These are phyloP conservation scores for Sanguinoderma infundibulare DNA, from an alignment of 1,284 basidiomycete species.

Conservation along the genomic window DNA sequence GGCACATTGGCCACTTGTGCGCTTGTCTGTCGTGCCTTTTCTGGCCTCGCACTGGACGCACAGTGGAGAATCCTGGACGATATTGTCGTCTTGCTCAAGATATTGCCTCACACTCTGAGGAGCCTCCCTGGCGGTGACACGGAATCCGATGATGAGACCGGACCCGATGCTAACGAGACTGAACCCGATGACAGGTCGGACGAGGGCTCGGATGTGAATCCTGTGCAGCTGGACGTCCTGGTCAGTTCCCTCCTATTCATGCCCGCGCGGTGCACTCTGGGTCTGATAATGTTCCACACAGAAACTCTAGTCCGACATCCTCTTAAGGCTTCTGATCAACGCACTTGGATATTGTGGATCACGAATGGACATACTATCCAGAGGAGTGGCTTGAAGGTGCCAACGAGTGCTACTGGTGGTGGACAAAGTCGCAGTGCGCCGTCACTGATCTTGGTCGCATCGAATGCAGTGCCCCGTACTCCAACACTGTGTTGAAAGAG, in stretches of 20 bases:
- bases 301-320: not conserved
- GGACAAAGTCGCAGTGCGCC: too few relatives aligned
- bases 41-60: not conserved
- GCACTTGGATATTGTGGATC: too few relatives aligned
- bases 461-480: too few relatives aligned
- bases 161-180: too few relatives aligned
- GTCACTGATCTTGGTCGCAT: too few relatives aligned
- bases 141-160: not conserved
- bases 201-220: not conserved
- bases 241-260: not conserved
- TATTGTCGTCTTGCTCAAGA: not conserved
- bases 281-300: not conserved
- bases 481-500: too few relatives aligned
- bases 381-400: too few relatives aligned
- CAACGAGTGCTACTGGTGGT: too few relatives aligned
- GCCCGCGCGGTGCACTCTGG: too few relatives aligned
- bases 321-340: too few relatives aligned
- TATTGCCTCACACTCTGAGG: not conserved
- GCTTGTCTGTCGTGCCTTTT: not conserved
- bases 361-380: too few relatives aligned
- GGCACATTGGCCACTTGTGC: not conserved
- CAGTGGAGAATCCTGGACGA: not conserved
- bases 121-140: not conserved
- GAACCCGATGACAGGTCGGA: too few relatives aligned
- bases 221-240: not conserved